Conservation (phyloP, 495 filamentous ascomycete genomes). For the Pyrenula aspistea region DNA sequence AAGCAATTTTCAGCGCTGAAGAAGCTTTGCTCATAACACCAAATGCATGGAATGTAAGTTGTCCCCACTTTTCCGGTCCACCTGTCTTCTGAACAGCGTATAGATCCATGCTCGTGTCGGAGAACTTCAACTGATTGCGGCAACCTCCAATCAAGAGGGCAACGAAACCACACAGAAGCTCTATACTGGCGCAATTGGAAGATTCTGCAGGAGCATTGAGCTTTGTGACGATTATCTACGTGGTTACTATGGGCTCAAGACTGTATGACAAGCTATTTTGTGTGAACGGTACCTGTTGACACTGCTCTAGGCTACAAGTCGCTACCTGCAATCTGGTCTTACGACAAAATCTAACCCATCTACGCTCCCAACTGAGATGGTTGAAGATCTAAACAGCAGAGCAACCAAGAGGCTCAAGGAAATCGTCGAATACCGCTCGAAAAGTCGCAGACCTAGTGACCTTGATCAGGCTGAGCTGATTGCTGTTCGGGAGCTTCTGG, state of each 20-base stretch:
- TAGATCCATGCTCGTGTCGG: slow-evolving; percentile 82
- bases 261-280: slow-evolving; percentile 38
- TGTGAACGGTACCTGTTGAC: background rate
- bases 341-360: background rate
- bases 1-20: slow-evolving; percentile 81
- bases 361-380: slow-evolving; percentile 30
- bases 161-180: slow-evolving; percentile 30
- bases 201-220: slow-evolving; percentile 84
- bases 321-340: background rate
- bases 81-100: slow-evolving; percentile 7
- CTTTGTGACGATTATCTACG: slow-evolving; percentile 86
- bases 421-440: slow-evolving; percentile 51
- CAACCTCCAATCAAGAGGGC: slow-evolving; percentile 30
- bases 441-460: slow-evolving; percentile 41
- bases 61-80: slow-evolving; percentile 2
- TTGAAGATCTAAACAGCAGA: slow-evolving; percentile 56
- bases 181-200: slow-evolving; percentile 59
- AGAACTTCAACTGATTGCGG: slow-evolving; percentile 65
- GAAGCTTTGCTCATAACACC: slow-evolving; percentile 82
- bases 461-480: slow-evolving; percentile 64
- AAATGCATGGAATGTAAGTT: slow-evolving; percentile 85
- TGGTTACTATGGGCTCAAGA: slow-evolving; percentile 79
- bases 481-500: slow-evolving; percentile 63
- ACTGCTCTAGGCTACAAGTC: background rate
- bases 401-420: slow-evolving; percentile 65